Evolutionary conservation across 2,329 filamentous ascomycete genomes (phyloP), one percentile per base, ranked within the genome.

Genomic region (Ascochyta fabae): DNA sequence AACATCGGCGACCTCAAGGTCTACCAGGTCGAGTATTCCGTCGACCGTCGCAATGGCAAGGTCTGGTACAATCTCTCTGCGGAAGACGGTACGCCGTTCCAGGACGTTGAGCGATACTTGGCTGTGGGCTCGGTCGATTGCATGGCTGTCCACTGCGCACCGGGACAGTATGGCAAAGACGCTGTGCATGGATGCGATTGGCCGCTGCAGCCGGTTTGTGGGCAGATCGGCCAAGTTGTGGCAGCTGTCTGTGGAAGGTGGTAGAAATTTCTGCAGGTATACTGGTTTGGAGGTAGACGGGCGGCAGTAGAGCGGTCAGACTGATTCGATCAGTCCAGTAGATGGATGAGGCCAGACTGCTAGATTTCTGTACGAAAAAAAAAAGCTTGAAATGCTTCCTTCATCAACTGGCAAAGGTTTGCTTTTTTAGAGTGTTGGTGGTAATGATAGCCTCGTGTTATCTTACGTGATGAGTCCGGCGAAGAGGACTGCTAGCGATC

Each of bases 21-120:
- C 15, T 58, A 53, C 29, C 41, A 58, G 31, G 34, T 50, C 35
- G 55, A 58, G 35, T 58, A 42, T 41, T 38, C 34, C 3, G 48
- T 51, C n/a, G 44, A 51, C 7, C 55, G 29, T 12, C 44, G 40
- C 16, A 47, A 50, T 23, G 27, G 26, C 16, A 34, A 35, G 16
- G 26, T 47, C 13, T 58, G 49, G 49, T 58, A 53, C 31, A 45
- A 53, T 15, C 41, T 58, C 6, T 49, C 44, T 4, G 22, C 46
- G 29, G 45, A 45, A 9, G 24, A 48, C 13, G 54, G 39, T 12
- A 43, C 50, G 27, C 46, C 49, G 0, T 47, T 58, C 41, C 33
- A 43, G 4, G 49, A 53, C n/a, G 44, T 58, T 10, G 23, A 43
- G 4, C 39, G 48, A 6, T 36, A 50, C 4, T 7, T 50, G 3